Conservation (phyloP, 2,329 filamentous ascomycete species). For the Aspergillus japonicus region DNA sequence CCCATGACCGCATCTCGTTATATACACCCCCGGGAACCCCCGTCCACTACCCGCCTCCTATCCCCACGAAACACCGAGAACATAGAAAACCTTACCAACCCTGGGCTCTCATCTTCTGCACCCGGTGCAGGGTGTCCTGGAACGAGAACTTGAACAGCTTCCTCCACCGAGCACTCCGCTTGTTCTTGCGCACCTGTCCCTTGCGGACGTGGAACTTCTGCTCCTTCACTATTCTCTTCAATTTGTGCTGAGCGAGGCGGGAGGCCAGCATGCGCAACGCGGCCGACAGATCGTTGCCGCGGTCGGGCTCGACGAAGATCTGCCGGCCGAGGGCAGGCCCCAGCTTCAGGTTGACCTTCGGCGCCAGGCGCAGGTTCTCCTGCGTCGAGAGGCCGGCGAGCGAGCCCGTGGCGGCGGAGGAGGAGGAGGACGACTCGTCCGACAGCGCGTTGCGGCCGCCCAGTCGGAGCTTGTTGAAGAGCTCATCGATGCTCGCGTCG, state of each 20-base stretch:
- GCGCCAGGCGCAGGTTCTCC: conserved; percentile 20
- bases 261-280: conserved; percentile 30
- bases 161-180: conserved; percentile 42
- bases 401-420: too few relatives aligned
- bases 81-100: conserved; percentile 39
- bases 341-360: conserved; percentile 36
- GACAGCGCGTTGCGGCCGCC: conserved; percentile 6
- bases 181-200: conserved; percentile 43
- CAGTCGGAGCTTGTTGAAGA: conserved; percentile 35
- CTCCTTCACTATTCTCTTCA: conserved; percentile 29
- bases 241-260: conserved; percentile 32
- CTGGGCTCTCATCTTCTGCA: conserved; percentile 46
- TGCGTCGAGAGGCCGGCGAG: too few relatives aligned
- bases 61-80: not conserved
- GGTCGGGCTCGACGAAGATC: conserved; percentile 35
- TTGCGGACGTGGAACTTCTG: conserved; percentile 46
- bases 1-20: too few relatives aligned
- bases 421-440: too few relatives aligned
- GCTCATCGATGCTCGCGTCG: conserved; percentile 28
- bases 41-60: not conserved
- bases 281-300: conserved; percentile 29
- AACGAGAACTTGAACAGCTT: conserved; percentile 47
- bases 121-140: conserved; percentile 40
- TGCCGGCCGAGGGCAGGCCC: conserved; percentile 39
- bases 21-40: not conserved